Conservation (phyloP, 192 early-diverging fungal species). For the Backusella morwellensis region DNA sequence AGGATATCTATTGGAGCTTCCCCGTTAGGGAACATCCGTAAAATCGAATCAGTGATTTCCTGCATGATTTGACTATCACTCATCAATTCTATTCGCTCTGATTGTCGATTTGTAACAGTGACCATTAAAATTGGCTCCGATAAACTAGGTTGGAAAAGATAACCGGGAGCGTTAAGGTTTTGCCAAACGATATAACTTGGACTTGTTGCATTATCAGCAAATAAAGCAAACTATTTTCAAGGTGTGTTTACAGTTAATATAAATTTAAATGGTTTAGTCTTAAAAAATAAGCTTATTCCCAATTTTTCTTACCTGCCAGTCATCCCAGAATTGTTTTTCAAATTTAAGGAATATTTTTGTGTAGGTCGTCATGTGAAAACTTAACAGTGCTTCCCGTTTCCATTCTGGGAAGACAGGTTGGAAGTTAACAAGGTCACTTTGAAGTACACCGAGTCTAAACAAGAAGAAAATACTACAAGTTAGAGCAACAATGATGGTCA, state of each 20-base stretch:
- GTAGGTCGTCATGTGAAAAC: constrained; percentile 40
- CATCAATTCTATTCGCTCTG: constrained; percentile 23
- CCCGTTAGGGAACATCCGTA: constrained; percentile 23
- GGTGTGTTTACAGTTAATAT: neutral
- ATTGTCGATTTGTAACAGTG: constrained; percentile 21
- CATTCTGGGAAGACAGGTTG: constrained; percentile 36
- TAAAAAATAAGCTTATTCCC: neutral
- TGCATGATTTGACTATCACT: neutral
- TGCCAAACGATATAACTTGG: constrained; percentile 21
- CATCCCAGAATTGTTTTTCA: constrained; percentile 32
- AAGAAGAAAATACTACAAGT: neutral
- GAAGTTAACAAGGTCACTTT: constrained; percentile 30
- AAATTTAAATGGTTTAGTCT: neutral
- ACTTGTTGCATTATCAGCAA: constrained; percentile 20
- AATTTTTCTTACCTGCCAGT: constrained; percentile 30
- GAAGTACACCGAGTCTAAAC: constrained; percentile 37
- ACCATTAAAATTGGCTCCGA: constrained; percentile 35
- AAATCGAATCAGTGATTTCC: constrained; percentile 19
- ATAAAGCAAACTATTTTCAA: constrained; percentile 26
- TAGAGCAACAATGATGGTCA: neutral
- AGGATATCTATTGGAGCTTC: constrained; percentile 25
- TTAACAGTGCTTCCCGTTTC: constrained; percentile 38
- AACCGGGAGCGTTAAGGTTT: constrained; percentile 25
- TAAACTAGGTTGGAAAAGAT: neutral
- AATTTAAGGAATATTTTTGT: constrained; percentile 44